Evolutionary conservation across 1,284 basidiomycete genomes (phyloP), one percentile per base, ranked within the genome.

Genomic region (Cryptococcus sp.): DNA sequence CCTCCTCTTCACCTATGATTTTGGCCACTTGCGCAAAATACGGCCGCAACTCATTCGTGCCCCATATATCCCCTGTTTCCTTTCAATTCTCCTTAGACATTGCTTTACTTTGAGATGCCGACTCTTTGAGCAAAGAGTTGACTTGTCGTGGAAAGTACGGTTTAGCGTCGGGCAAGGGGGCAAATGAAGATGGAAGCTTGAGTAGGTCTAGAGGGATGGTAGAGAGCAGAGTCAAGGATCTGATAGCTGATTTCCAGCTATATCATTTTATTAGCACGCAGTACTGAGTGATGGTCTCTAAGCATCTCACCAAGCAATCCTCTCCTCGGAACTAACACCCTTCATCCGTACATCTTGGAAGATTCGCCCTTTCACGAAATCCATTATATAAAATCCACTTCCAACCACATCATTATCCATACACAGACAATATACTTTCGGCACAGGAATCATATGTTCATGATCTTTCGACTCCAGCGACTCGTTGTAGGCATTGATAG

Each of bases 331-430:
- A 3, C 78, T 56, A 5, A 91, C 77, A 61, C 87, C 84, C 0
- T 83, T 83, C 84, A 97, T 87, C 55, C 83, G 78, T 11, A 84
- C 80, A 73, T 97, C 87, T 6, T 89, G 89, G 77, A 97, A 97
- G 68, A 97, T 95, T 45, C 95, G 81, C 0, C 94, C 95, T 47
- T 92, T 85, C 50, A 97, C 72, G 71, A 89, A 97, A 72, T 95
- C 87, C 94, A 97, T 97, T 41, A 98, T 82, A 73, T 97, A 98
- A 78, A 97, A 98, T 0, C 88, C 83, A 35, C 91, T 91, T 0
- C 93, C 95, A 15, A 95, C 82, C 30, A 97, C 82, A 2, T 76
- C 68, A 34, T 68, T 78, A 68, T 97, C 89, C 68, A 88, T 84
- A 72, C 92, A 96, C 1, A 97, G 79, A 38, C 86, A 81, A 63